phyloP scores from a whole-genome alignment of 768 basidiomycete genomes.

The Tulasnella sp. region DNA sequence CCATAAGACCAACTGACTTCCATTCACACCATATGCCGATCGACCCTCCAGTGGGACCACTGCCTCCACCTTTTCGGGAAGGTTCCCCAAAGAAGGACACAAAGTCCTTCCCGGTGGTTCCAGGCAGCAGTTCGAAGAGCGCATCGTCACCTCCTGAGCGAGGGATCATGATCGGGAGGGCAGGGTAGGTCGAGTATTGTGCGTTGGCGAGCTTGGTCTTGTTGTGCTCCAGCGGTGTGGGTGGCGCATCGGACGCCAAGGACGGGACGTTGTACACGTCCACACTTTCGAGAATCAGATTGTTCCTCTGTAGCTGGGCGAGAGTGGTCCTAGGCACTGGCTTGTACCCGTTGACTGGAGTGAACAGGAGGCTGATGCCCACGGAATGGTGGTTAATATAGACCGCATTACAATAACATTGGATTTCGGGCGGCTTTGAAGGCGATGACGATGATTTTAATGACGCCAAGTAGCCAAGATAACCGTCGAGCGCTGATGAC shows the following conservation, averaged over 20 bases:
- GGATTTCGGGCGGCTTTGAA: conserved; percentile 45
- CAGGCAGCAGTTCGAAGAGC: conserved; percentile 33
- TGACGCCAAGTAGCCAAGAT: background rate
- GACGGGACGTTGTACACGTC: conserved; percentile 67
- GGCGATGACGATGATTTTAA: background rate
- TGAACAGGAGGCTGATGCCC: conserved; percentile 73
- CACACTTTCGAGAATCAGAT: conserved; percentile 54
- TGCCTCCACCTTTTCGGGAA: conserved; percentile 79
- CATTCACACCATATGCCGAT: conserved; percentile 94
- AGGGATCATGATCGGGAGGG: conserved; percentile 34
- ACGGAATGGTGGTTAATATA: conserved; percentile 77
- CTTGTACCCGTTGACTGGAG: conserved; percentile 53
- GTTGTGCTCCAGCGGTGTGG: conserved; percentile 20
- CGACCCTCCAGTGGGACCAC: conserved; percentile 70
- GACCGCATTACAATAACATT: conserved; percentile 68
- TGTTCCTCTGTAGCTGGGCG: conserved; percentile 26
- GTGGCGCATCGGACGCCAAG: conserved; percentile 21
- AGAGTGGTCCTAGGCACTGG: conserved; percentile 35
- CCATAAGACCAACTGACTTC: conserved; percentile 69
- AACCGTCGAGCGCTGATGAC: background rate
- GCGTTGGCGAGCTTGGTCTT: conserved; percentile 24
- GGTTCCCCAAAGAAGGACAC: conserved; percentile 73
- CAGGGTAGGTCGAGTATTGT: conserved; percentile 47
- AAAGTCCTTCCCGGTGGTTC: conserved; percentile 66
- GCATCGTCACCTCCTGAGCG: background rate